Evolutionary conservation across 73 alveolate genomes (phyloP).

Genomic region (Paramecium octaurelia): DNA sequence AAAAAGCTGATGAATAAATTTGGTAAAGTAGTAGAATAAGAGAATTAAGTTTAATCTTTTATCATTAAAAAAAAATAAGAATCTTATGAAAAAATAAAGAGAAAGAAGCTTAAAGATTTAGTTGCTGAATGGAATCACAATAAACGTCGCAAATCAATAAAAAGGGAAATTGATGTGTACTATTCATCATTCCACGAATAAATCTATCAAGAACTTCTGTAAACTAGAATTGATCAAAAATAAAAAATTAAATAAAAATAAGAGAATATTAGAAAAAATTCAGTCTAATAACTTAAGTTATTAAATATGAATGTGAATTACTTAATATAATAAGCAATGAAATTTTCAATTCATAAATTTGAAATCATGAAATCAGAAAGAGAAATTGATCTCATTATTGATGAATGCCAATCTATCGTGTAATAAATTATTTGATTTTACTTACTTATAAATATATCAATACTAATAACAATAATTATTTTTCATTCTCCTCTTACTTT

Average conservation of each 20-base stretch:
- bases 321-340: neutral
- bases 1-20: neutral
- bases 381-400: neutral
- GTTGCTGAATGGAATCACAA: neutral
- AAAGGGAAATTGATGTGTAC: neutral
- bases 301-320: neutral
- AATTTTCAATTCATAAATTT: neutral
- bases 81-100: neutral
- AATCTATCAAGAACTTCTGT: neutral
- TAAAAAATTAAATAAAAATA: neutral
- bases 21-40: neutral
- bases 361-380: neutral
- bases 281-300: neutral
- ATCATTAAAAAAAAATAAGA: neutral
- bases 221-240: neutral
- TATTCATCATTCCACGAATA: neutral
- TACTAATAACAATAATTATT: too few relatives aligned
- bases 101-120: neutral
- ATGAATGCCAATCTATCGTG: neutral
- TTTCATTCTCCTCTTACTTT: neutral
- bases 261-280: neutral
- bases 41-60: neutral
- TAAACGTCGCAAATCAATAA: neutral
- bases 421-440: neutral
- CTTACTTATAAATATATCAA: neutral